A percentile compares a stretch with the other conserved stretches of the same genome.
Conservation (phyloP, 305 asterid species). For the Euphrasia arctica region DNA sequence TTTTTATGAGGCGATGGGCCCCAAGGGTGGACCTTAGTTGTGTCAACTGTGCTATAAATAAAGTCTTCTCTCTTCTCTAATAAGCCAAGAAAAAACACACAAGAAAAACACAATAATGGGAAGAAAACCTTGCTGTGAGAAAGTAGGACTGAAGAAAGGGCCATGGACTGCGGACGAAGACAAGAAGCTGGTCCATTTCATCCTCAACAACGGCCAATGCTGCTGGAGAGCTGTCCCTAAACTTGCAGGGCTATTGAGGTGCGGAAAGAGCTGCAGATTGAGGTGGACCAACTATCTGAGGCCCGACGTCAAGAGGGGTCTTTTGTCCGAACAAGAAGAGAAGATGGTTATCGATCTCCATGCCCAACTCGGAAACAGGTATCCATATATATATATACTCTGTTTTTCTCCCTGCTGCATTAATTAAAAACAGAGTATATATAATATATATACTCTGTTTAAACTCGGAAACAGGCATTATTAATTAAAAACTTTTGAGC, state of each 20-base stretch:
- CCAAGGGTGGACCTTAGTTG: background rate
- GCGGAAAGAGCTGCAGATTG: conserved; percentile 5
- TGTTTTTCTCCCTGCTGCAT: background rate
- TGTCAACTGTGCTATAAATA: background rate
- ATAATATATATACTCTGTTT: no score
- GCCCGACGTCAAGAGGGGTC: background rate
- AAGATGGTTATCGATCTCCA: background rate
- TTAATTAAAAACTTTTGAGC: no score
- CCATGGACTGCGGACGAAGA: background rate
- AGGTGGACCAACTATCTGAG: background rate
- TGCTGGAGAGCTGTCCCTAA: conserved; percentile 9
- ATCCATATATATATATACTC: no score
- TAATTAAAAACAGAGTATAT: no score
- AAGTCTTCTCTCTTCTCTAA: background rate
- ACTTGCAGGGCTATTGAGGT: background rate
- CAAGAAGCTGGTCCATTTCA: conserved; percentile 2
- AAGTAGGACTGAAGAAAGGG: conserved; percentile 2
- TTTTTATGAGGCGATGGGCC: background rate
- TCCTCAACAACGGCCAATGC: background rate
- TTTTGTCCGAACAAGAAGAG: background rate
- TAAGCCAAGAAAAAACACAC: background rate
- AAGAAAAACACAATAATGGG: background rate
- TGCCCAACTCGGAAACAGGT: background rate
- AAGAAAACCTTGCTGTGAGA: conserved; percentile 1
- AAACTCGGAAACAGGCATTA: background rate